Evolutionary conservation across 495 filamentous ascomycete species (phyloP), one percentile per base, ranked within the genome.

Genomic region (Monascus purpureus): DNA sequence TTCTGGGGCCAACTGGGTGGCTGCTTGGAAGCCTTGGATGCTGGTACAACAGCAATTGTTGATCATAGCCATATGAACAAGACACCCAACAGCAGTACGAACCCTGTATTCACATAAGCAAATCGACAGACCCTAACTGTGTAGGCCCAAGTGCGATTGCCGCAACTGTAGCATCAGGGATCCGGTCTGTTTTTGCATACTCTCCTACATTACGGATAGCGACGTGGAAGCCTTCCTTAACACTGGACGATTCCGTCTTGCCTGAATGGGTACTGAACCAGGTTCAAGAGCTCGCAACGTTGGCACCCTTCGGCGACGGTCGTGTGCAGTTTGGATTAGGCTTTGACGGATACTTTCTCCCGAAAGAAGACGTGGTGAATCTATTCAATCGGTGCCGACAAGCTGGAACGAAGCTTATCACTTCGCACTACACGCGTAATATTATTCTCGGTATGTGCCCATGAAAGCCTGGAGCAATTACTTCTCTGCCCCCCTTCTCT

Each of bases 41-140:
- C 54, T 4, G 68, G 69, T n/a, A 65, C 61, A 8, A 73, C 69
- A 1, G 67, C 62, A 0, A 45, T 65, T 1, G 47, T 69, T 5
- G 68, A 73, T 34, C 61, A 67, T 25, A 56, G 64, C 1, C 61
- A 68, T 40, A 35, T 57, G 13, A 63, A 25, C 22, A 7, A 25
- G 7, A 6, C 22, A 7, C 22, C 22, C n/a, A n/a, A 25, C 50
- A 23, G 22, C n/a, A n/a, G 22, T 25, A 25, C 7, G 22, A n/a
- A n/a, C n/a, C n/a, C 22, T 7, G 22, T 7, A n/a, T 25, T 7
- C 7, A n/a, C 7, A 25, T 25, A 25, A 25, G 7, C 22, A 25
- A 25, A n/a, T n/a, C 22, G 22, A n/a, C n/a, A n/a, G n/a, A n/a
- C n/a, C n/a, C 22, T 7, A n/a, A n/a, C n/a, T 7, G n/a, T 7